A percentile compares a stretch with the other conserved stretches of the same genome.
phyloP scores from a whole-genome alignment of 306 rosid genomes.

The Cyamopsis tetragonoloba region DNA sequence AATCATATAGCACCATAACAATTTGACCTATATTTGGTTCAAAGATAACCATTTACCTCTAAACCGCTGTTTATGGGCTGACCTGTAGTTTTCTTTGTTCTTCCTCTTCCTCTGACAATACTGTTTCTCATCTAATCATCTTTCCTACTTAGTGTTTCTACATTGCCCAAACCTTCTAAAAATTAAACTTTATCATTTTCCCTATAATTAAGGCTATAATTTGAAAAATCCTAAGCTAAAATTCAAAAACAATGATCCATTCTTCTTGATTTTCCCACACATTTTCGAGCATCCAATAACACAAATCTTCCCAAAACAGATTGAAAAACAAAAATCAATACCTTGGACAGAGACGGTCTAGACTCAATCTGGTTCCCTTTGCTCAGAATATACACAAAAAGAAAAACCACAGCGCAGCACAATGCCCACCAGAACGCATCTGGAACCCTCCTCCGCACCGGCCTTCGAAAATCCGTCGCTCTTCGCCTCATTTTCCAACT shows the following conservation, averaged over 20 bases:
- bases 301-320: not conserved
- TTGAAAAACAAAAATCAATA: constrained; percentile 27
- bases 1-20: too few relatives aligned
- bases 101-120: too few relatives aligned
- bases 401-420: constrained; percentile 61
- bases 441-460: constrained; percentile 70
- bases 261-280: not conserved
- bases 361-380: constrained; percentile 78
- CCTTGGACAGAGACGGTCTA: constrained; percentile 58
- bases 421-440: constrained; percentile 72
- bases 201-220: too few relatives aligned
- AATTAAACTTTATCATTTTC: too few relatives aligned
- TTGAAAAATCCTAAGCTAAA: not conserved
- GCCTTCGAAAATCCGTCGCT: constrained; percentile 71
- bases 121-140: too few relatives aligned
- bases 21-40: too few relatives aligned
- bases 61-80: too few relatives aligned
- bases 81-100: too few relatives aligned
- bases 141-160: too few relatives aligned
- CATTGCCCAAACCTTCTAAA: too few relatives aligned
- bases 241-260: not conserved
- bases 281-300: not conserved
- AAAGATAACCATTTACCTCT: too few relatives aligned
- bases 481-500: constrained; percentile 69
- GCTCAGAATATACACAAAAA: constrained; percentile 63